These are phyloP conservation scores for Chytriomyces hyalinus DNA, from an alignment of 192 early-diverging fungal genomes.

Conservation along the genomic window DNA sequence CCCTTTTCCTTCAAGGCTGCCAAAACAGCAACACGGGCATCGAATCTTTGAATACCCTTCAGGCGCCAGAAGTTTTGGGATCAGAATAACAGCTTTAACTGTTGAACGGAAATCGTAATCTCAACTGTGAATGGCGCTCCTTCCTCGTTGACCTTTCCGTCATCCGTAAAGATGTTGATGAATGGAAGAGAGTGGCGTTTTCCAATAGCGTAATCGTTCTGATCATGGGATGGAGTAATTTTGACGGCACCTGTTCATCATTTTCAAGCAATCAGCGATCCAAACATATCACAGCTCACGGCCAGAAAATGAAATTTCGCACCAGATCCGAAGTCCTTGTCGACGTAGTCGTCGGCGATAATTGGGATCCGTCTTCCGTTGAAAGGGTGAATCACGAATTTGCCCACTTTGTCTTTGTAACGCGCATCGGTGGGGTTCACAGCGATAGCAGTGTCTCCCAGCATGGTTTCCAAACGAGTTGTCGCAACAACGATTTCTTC, in stretches of 20 bases:
- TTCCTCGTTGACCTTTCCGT: slow-evolving; percentile 91
- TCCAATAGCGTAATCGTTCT: slow-evolving; percentile 95
- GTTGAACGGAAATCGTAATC: not conserved
- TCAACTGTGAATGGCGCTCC: slow-evolving; percentile 77
- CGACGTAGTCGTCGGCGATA: slow-evolving; percentile 85
- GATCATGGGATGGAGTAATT: slow-evolving; percentile 98
- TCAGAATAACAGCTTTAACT: too few relatives aligned
- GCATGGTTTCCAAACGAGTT: slow-evolving; percentile 99
- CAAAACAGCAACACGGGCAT: slow-evolving; percentile 85
- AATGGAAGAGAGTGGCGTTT: slow-evolving; percentile 93
- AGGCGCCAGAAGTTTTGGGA: not conserved
- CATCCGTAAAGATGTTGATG: slow-evolving; percentile 97
- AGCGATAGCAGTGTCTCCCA: slow-evolving; percentile 96
- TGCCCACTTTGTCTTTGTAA: slow-evolving; percentile 95
- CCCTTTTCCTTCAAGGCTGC: slow-evolving; percentile 88
- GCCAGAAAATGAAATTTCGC: not conserved
- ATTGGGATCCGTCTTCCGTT: slow-evolving; percentile 88
- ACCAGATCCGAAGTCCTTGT: slow-evolving; percentile 89
- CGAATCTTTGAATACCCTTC: slow-evolving; percentile 88
- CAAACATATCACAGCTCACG: not conserved
- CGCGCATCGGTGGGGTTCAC: slow-evolving; percentile 92
- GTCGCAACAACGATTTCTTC: slow-evolving; percentile 96
- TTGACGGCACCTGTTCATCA: slow-evolving; percentile 84
- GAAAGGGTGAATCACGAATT: slow-evolving; percentile 94
- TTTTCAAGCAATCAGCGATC: not conserved